Evolutionary conservation across 2,329 filamentous ascomycete genomes (phyloP).

Genomic region (Talaromyces sp.): DNA sequence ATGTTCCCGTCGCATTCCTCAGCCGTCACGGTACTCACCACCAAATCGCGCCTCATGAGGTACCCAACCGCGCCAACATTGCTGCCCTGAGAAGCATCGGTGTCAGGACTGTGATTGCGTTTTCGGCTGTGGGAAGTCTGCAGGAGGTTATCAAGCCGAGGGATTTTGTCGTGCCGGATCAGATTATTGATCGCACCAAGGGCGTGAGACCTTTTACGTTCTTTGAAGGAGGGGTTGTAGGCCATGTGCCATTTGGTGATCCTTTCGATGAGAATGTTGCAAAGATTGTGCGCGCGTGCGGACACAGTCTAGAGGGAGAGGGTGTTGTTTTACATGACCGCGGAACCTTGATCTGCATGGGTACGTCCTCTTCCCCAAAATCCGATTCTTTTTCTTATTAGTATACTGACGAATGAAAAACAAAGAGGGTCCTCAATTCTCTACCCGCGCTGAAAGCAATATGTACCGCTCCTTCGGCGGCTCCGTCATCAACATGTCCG

Average conservation of each 20-base stretch:
- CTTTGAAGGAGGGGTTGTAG: slow-evolving; percentile 78
- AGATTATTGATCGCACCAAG: slow-evolving; percentile 97
- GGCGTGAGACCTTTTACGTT: slow-evolving; percentile 92
- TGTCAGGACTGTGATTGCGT: slow-evolving; percentile 87
- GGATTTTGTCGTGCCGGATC: slow-evolving; percentile 95
- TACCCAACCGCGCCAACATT: slow-evolving; percentile 93
- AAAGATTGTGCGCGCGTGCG: slow-evolving; percentile 73
- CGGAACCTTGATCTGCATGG: slow-evolving; percentile 89
- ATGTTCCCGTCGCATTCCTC: slow-evolving; percentile 76
- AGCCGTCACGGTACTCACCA: slow-evolving; percentile 88
- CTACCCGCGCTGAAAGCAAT: slow-evolving; percentile 89
- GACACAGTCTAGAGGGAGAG: slow-evolving; percentile 73
- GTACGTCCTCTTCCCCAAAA: slow-evolving; percentile 44
- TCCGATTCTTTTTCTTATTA: neutral
- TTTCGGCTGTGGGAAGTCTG: slow-evolving; percentile 89
- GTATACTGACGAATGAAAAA: neutral
- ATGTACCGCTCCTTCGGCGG: slow-evolving; percentile 94
- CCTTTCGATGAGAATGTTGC: slow-evolving; percentile 82
- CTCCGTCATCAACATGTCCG: slow-evolving; percentile 97
- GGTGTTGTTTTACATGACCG: slow-evolving; percentile 79
- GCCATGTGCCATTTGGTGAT: slow-evolving; percentile 92
- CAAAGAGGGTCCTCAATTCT: slow-evolving; percentile 94
- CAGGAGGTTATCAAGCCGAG: slow-evolving; percentile 90
- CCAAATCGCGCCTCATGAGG: slow-evolving; percentile 86
- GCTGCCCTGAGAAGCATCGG: slow-evolving; percentile 91